A percentile compares a stretch with the other conserved stretches of the same genome.
phyloP scores from a whole-genome alignment of 106 monocot species.

The Ottelia alismoides region DNA sequence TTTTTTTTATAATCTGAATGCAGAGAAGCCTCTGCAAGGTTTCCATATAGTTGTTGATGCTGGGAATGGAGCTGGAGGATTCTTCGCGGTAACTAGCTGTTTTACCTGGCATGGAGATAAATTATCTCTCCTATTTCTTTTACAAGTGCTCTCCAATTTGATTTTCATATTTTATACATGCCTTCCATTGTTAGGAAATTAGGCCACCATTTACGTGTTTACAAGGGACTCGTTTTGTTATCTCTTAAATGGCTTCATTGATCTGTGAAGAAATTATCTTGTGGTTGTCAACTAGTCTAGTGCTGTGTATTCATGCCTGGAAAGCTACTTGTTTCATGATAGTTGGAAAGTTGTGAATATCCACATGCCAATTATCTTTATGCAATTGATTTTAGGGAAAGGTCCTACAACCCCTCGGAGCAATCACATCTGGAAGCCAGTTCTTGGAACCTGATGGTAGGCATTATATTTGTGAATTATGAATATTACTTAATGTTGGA shows the following conservation, averaged over 20 bases:
- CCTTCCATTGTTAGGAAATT: background rate
- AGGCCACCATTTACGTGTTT: background rate
- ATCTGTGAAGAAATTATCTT: too few species aligned
- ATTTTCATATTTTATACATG: background rate
- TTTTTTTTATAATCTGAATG: background rate
- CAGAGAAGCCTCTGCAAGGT: conserved; percentile 94
- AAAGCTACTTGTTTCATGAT: too few species aligned
- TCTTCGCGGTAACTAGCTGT: conserved; percentile 64
- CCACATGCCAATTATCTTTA: too few species aligned
- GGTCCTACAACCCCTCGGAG: conserved; percentile 90
- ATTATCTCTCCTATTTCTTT: background rate
- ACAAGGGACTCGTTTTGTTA: background rate
- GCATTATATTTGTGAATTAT: too few species aligned
- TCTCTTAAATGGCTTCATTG: background rate
- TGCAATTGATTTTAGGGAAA: conserved; percentile 57
- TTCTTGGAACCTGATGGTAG: conserved; percentile 96
- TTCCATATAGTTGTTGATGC: conserved; percentile 97
- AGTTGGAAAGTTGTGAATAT: too few species aligned
- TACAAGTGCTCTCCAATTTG: too few species aligned
- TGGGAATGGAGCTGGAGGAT: conserved; percentile 97
- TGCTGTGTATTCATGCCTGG: background rate
- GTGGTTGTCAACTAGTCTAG: background rate
- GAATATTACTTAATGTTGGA: too few species aligned
- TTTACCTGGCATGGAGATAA: background rate
- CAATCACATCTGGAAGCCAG: conserved; percentile 79